Base-by-base conservation (phyloP, 2,329 filamentous ascomycete species). In the Pseudomassariella vexata region DNA sequence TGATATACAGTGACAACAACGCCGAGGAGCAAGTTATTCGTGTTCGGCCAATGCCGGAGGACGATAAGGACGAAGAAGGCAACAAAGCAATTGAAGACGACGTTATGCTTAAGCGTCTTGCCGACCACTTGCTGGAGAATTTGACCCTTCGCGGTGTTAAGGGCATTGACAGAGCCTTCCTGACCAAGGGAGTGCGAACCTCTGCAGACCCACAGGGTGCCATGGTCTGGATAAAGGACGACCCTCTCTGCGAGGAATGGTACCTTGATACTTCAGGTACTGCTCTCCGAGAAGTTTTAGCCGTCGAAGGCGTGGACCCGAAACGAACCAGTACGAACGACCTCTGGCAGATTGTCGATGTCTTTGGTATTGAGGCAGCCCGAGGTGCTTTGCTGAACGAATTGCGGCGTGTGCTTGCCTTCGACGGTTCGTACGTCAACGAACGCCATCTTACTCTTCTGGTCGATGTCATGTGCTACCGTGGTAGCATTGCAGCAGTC, bases 371-470 rank as follows among this genome's bases (percentile, higher is more conserved):
- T 42, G 92, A 98, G 57, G 94, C 88, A 44, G 88, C 88, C 39
- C 83, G 92, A 51, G 79, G 84, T 28, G 85, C 89, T 33, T 70
- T 98, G 36, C 79, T 95, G 46, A 81, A 83, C 40, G 94, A 98
- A 57, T 63, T 98, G 69, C 87, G 84, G 19, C 81, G 87, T 52
- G 92, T 99, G 55, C 65, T 99, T 66, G 89, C 92, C 17, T 98
- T 98, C 56, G 92, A 96, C 56, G 94, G 94, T 75, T 96, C 92
- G 10, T 98, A 98, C 58, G 92, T 98, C 73, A 98, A 98, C 60
- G 88, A 96, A 65, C 88, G 92, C 52, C 92, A 98, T 67, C 79
- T 98, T 67, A 85, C 89, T 28, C 77, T 98, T 21, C 73, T 98
- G 32, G 88, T 94, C 44, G 92, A 98, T 64, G 87, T 98, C 42